Conservation (phyloP, 148 eudicot species). For the Polygonum aviculare region DNA sequence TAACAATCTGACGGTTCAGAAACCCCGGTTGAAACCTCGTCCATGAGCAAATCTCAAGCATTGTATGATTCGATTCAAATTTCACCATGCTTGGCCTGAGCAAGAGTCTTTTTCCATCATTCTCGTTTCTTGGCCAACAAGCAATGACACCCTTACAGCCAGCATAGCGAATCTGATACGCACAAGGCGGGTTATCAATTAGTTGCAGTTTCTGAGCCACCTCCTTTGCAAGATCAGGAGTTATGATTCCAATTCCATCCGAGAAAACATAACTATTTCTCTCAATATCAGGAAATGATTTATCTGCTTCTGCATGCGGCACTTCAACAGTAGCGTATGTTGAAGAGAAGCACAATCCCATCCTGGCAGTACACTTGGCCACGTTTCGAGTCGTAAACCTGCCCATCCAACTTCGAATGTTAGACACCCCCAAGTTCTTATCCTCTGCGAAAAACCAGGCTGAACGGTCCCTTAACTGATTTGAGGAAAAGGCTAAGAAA, state of each 20-base stretch:
- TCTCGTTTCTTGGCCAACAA: constrained; percentile 52
- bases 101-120: constrained; percentile 28
- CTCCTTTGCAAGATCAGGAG: constrained; percentile 62
- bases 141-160: constrained; percentile 94
- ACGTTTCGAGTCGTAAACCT: constrained; percentile 39
- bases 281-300: constrained; percentile 35
- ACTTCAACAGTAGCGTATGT: constrained; percentile 86
- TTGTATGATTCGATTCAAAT: constrained; percentile 52
- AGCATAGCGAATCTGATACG: constrained; percentile 80
- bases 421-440: constrained; percentile 14
- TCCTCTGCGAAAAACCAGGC: constrained; percentile 97
- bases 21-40: constrained; percentile 82
- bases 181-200: constrained; percentile 53
- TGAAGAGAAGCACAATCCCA: constrained; percentile 90
- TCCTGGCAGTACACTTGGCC: constrained; percentile 94
- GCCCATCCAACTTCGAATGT: constrained; percentile 75
- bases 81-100: constrained; percentile 78
- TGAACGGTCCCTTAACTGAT: constrained; percentile 80
- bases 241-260: constrained; percentile 81
- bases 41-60: constrained; percentile 91
- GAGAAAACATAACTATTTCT: constrained; percentile 70
- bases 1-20: constrained; percentile 71
- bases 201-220: constrained; percentile 67
- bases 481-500: constrained; percentile 81
- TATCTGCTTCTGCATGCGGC: constrained; percentile 34